A percentile compares a stretch with the other conserved stretches of the same genome.
Evolutionary conservation across 306 rosid genomes (phyloP).

Genomic region (Psophocarpus tetragonolobus): DNA sequence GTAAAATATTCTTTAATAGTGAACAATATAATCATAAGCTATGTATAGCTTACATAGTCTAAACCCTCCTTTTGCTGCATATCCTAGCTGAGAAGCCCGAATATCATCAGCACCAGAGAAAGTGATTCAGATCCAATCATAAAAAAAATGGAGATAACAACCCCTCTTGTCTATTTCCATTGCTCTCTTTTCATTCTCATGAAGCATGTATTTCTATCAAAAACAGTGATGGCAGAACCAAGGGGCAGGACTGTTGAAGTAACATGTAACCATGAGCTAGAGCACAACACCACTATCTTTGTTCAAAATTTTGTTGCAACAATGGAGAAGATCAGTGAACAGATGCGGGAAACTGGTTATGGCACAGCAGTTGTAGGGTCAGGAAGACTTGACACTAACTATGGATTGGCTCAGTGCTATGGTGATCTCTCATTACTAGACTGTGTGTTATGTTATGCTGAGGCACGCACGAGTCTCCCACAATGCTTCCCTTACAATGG

Average conservation of each 20-base stretch:
- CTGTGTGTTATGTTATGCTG: constrained; percentile 68
- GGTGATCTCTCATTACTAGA: constrained; percentile 76
- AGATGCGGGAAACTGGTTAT: constrained; percentile 56
- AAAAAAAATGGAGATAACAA: constrained; percentile 35
- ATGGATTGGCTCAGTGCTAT: constrained; percentile 76
- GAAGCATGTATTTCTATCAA: constrained; percentile 23
- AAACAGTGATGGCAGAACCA: constrained; percentile 55
- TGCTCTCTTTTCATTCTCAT: constrained; percentile 33
- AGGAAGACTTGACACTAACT: constrained; percentile 59
- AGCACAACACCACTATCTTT: constrained; percentile 49
- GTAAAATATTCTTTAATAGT: not conserved
- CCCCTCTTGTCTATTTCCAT: not conserved
- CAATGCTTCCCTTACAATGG: constrained; percentile 65
- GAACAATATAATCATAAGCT: not conserved
- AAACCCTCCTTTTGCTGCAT: constrained; percentile 3
- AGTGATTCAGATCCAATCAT: not conserved
- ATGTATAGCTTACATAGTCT: not conserved
- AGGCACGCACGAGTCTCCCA: constrained; percentile 69
- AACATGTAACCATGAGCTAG: constrained; percentile 44
- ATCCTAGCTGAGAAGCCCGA: constrained; percentile 19
- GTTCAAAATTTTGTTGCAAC: constrained; percentile 63
- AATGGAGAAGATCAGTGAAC: constrained; percentile 62
- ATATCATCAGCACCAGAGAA: constrained; percentile 1
- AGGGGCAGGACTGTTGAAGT: constrained; percentile 48
- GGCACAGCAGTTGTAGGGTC: constrained; percentile 58